Percentiles rank a stretch among this genome's conserved stretches.
These are phyloP conservation scores for Trichoderma sp. DNA, from an alignment of 2,329 filamentous ascomycete species.

Conservation along the genomic window DNA sequence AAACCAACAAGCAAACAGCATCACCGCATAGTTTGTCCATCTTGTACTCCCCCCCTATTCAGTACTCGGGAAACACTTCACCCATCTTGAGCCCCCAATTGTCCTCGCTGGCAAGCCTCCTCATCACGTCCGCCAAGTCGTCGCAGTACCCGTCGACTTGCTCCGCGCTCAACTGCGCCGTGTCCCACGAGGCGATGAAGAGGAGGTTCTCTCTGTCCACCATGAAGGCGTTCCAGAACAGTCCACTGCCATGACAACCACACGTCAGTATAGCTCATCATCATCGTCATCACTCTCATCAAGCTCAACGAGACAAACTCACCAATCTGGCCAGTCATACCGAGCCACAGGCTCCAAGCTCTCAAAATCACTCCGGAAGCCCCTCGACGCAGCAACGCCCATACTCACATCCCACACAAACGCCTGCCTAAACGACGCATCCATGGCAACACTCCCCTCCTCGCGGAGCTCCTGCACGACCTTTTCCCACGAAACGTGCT, in stretches of 20 bases:
- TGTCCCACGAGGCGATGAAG: conserved; percentile 46
- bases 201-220: conserved; percentile 40
- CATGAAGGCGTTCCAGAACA: conserved; percentile 47
- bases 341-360: conserved; percentile 39
- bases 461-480: conserved; percentile 40
- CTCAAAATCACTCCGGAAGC: conserved; percentile 31
- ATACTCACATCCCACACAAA: conserved; percentile 46
- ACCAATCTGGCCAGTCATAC: conserved; percentile 46
- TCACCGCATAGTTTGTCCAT: not conserved
- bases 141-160: conserved; percentile 41
- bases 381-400: conserved; percentile 33
- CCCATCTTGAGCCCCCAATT: conserved; percentile 39
- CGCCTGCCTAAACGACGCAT: conserved; percentile 43
- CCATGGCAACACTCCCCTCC: conserved; percentile 38
- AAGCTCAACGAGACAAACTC: conserved; percentile 28
- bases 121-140: conserved; percentile 38
- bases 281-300: not conserved
- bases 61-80: conserved; percentile 32
- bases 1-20: not conserved
- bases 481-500: conserved; percentile 43
- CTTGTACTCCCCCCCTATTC: not conserved
- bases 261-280: not conserved
- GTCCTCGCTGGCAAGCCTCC: conserved; percentile 34
- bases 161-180: conserved; percentile 43
- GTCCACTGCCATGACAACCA: conserved; percentile 35